Base-by-base conservation (phyloP, 805 yeast genomes). In the Candida tallmaniae region DNA sequence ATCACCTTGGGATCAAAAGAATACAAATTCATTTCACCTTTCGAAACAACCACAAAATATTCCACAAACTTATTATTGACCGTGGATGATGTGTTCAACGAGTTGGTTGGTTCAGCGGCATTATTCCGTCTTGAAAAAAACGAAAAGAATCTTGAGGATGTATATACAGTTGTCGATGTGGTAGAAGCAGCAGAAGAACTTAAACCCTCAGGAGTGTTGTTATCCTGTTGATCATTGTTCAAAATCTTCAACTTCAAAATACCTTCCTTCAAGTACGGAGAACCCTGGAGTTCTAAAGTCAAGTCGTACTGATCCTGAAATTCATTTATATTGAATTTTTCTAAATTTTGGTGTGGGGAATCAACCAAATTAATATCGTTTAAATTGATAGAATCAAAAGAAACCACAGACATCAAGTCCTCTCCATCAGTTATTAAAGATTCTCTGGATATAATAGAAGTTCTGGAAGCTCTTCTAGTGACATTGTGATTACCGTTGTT, bases 261-360 rank as follows among this genome's bases (percentile, higher is more conserved):
- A 1, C 93, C 90, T 57, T 83, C 90, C 50, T 83, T 80, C 37
- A 79, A 68, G 76, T 85, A 83, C 1, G 93, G 90, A 1, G 89
- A 78, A 1, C 90, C 90, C 34, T 70, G 70, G 29, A 77, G 62
- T 48, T 80, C 88, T 38, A 81, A 61, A 24, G 73, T 74, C 43
- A 74, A 66, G 53, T 81, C 87, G 38, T 68, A 70, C 21, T 69
- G 69, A 43, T 64, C 73, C 44, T 66, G 70, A 47, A 56, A 67
- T 36, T 65, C 64, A 26, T 58, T 56, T 11, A 60, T 58, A 40
- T 64, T 54, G 32, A 66, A 67, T 35, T 61, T 53, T 31, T 65
- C 69, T 35, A 62, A 35, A 10, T 40, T 38, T 32, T 42, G 40
- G 28, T 51, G 53, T 8, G 39, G 54, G 11, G 24, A 34, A 11